These are phyloP conservation scores for Sarcodon aspratus DNA, from an alignment of 768 basidiomycete species.

Conservation along the genomic window DNA sequence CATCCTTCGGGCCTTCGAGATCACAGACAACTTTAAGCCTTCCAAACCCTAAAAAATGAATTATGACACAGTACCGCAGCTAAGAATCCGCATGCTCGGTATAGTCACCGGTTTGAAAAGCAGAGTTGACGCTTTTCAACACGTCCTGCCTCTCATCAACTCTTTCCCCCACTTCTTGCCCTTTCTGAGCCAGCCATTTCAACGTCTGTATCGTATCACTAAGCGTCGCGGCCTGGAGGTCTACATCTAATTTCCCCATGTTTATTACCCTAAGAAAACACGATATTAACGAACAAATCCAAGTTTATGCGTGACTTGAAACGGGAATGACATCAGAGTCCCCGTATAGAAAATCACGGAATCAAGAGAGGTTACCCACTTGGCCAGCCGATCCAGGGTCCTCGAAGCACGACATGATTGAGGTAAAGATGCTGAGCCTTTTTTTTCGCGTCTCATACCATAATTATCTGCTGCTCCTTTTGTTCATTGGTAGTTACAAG, in stretches of 20 bases:
- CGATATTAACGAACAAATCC: too few species aligned
- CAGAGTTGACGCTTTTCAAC: constrained; percentile 75
- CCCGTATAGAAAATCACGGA: constrained; percentile 3
- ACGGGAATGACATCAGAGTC: constrained; percentile 18
- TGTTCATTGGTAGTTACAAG: constrained; percentile 69
- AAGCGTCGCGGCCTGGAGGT: constrained; percentile 86
- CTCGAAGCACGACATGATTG: constrained; percentile 25
- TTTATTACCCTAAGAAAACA: constrained; percentile 69
- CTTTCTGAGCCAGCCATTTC: constrained; percentile 80
- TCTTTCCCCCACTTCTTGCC: constrained; percentile 88
- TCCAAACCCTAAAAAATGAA: constrained; percentile 62
- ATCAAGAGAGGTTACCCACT: constrained; percentile 48
- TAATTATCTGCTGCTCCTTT: constrained; percentile 84
- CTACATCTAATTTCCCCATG: constrained; percentile 81
- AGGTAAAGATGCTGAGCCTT: constrained; percentile 32
- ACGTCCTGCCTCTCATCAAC: constrained; percentile 73
- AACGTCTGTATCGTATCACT: constrained; percentile 78
- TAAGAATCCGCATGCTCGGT: constrained; percentile 53
- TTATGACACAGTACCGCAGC: neutral
- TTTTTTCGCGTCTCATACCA: constrained; percentile 51
- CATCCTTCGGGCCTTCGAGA: constrained; percentile 85
- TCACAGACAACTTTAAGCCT: constrained; percentile 96
- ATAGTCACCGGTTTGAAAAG: constrained; percentile 62
- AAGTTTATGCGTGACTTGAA: constrained; percentile 8
- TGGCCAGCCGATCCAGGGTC: constrained; percentile 67